phyloP scores from a whole-genome alignment of 2,329 filamentous ascomycete genomes.

The Peltaster fructicola region DNA sequence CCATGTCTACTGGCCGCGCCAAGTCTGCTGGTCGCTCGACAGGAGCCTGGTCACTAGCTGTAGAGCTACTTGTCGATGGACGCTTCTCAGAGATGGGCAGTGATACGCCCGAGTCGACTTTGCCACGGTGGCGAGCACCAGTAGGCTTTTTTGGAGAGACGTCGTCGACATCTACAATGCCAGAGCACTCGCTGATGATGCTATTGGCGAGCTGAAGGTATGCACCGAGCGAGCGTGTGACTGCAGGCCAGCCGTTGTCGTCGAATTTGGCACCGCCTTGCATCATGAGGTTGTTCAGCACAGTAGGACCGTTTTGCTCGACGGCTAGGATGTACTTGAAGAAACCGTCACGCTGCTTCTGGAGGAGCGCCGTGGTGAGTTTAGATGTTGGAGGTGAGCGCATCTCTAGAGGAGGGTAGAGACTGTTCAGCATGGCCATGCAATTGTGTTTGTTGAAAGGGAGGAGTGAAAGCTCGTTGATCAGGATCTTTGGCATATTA shows the following conservation, averaged over 20 bases:
- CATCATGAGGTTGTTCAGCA: slow-evolving; percentile 36
- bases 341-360: slow-evolving; percentile 41
- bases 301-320: slow-evolving; percentile 35
- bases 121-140: slow-evolving; percentile 19
- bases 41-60: background rate
- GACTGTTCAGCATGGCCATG: slow-evolving; percentile 49
- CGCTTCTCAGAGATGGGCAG: slow-evolving; percentile 8
- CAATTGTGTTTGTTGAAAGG: slow-evolving; percentile 50
- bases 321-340: slow-evolving; percentile 44
- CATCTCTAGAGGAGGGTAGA: slow-evolving; percentile 39
- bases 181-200: slow-evolving; percentile 41
- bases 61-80: slow-evolving; percentile 6
- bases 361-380: slow-evolving; percentile 34
- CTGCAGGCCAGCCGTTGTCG: slow-evolving; percentile 36
- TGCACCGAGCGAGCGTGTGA: slow-evolving; percentile 33
- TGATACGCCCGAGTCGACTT: slow-evolving; percentile 42
- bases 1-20: too few species aligned
- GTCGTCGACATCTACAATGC: slow-evolving; percentile 28
- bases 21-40: slow-evolving; percentile 1
- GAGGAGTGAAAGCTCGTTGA: slow-evolving; percentile 45
- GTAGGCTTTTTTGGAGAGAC: slow-evolving; percentile 10
- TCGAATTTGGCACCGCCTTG: slow-evolving; percentile 35
- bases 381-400: slow-evolving; percentile 32
- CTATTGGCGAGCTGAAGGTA: slow-evolving; percentile 42
- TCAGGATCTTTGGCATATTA: slow-evolving; percentile 32